Evolutionary conservation across 305 asterid genomes (phyloP), one percentile per base, ranked within the genome.

Genomic region (Fraxinus xanthoxyloides): DNA sequence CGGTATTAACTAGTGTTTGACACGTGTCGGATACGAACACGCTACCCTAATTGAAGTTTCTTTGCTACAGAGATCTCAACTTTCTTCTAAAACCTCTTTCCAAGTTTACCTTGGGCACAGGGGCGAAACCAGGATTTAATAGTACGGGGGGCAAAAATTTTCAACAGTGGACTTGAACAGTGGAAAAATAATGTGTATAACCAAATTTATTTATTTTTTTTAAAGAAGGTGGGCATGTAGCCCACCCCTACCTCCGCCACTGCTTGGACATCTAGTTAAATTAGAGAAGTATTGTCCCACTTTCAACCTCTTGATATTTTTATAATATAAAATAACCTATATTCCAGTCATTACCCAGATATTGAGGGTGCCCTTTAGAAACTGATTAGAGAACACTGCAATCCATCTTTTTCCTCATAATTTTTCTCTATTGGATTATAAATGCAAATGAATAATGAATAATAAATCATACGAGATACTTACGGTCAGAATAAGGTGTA

Each of bases 401-500:
- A 17, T 70, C 17, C 65, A 81, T 76, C 5, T 51, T 17, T 31
- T 78, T 30, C 51, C 26, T 72, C 34, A 40, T 30, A 54, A 26
- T 74, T 74, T 75, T 17, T 43, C 38, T 38, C 17, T 30, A 59
- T 51, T 61, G 21, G 40, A 13, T 38, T 19, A 26, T 54, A 38
- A 24, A 21, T 34, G 35, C 40, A 69, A 24, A 15, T 3, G 73
- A 76, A 21, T 7, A 63, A n/a, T 21, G 28, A 13, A 31, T 5
- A 76, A 65, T 34, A 9, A 23, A 74, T 30, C 79, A 72, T 61
- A 31, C 1, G 77, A 82, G 79, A 86, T 73, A 86, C 97, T 90
- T 90, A 92, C 98, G 91, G 15, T 92, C 97, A 84, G 98, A 95
- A 85, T 92, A 95, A 85, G 93, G 97, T 32, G 94, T 85, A 61